Base-by-base conservation (phyloP, 345 rosid genomes). In the Camelina sativa region DNA sequence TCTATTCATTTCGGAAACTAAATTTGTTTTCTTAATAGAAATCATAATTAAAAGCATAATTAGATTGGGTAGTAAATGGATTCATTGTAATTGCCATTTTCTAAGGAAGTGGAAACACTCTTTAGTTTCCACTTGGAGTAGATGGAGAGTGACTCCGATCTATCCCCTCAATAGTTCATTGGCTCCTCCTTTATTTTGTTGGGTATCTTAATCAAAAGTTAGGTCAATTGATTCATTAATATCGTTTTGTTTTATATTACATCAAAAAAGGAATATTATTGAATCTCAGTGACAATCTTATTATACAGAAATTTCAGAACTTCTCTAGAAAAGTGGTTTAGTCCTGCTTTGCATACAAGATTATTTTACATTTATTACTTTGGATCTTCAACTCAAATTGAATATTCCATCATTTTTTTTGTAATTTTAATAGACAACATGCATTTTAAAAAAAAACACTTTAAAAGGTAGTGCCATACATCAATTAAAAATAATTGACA, bases 1-100 rank as follows among this genome's bases (percentile, higher is more conserved):
- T 52, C 7, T 43, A 57, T 28, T 13, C 2, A 23, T 10, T 38
- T 61, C 28, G 55, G 34, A 62, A 41, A 25, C 8, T 4, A 61
- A 12, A 15, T 11, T 48, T 1, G 30, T 28, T 28, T 4, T 28
- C 30, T 28, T 28, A 28, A 28, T 35, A 0, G 10, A 37, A 43
- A 12, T 51, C n/a, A 28, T 12, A 60, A 35, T 37, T 17, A 54
- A 63, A 63, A 43, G 28, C 7, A 61, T 11, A 17, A 25, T 30
- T 53, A 8, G 56, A 53, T 6, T 61, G 61, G 15, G 44, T 30
- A 53, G 70, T 63, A 34, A 69, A 76, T 76, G 80, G 75, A 76
- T 54, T 62, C 75, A 76, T 62, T 75, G 71, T 69, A 62, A 43
- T 69, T 46, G 9, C 71, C 80, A 76, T 69, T 44, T 69, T 69